These are phyloP conservation scores for Botryotinia calthae DNA, from an alignment of 2,329 filamentous ascomycete species.

Conservation along the genomic window DNA sequence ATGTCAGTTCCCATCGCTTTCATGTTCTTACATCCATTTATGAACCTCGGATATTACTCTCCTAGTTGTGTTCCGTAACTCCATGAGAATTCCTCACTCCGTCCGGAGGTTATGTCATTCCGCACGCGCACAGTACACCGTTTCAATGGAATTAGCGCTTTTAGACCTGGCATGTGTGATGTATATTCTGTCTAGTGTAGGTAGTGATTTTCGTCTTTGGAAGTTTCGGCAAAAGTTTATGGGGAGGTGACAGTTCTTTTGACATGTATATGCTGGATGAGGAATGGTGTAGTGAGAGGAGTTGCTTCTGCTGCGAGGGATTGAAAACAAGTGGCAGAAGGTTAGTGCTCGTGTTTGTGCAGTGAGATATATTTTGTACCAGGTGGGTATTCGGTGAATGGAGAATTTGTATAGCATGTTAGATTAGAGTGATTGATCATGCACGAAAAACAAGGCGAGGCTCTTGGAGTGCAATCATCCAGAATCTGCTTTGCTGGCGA, in stretches of 20 bases:
- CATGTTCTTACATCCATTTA: not conserved
- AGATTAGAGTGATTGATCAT: not conserved
- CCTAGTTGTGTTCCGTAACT: not conserved
- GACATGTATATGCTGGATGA: not conserved
- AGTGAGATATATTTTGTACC: not conserved
- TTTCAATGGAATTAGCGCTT: not conserved
- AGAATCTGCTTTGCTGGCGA: not conserved
- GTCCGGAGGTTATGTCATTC: not conserved
- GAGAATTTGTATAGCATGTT: not conserved
- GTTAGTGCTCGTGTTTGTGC: not conserved
- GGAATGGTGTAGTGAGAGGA: not conserved
- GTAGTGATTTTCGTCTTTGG: not conserved
- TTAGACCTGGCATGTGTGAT: not conserved
- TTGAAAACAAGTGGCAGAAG: not conserved
- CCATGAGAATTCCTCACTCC: not conserved
- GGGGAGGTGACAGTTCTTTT: not conserved
- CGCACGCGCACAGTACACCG: not conserved
- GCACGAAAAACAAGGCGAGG: not conserved
- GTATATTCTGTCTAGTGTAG: not conserved
- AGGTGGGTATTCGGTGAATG: not conserved
- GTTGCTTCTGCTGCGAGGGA: not conserved
- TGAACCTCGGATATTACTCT: not conserved
- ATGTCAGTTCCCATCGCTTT: not conserved
- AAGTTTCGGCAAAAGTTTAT: not conserved
- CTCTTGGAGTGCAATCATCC: not conserved